Evolutionary conservation across 2,329 filamentous ascomycete genomes (phyloP), one percentile per base, ranked within the genome.

Genomic region (Microdochium nivale): DNA sequence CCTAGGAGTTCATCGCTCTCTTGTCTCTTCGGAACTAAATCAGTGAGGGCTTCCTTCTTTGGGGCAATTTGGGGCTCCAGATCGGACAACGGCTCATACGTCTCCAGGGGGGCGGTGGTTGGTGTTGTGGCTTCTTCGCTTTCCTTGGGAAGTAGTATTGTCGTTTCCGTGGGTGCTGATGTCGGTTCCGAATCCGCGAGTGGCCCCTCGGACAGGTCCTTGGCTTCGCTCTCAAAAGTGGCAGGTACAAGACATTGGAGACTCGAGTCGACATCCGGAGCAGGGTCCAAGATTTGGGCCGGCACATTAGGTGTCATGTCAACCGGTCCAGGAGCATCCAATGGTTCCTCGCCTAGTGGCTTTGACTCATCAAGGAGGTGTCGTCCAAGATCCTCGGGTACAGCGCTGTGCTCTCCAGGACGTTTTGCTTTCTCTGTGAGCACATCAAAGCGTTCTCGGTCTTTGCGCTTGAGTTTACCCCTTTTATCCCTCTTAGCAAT

Each of bases 21-120:
- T 27, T 14, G 24, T 30, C 30, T 47, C 46, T 47, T 47, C 24
- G 46, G 24, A 25, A 27, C 24, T 30, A 47, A 30, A 30, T 25
- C 24, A 47, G 46, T 24, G 14, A 47, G 25, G 24, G 24, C 46
- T 21, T 47, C 46, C 46, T 54, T 47, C 44, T 44, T 23, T n/a
- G 25, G 25, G 32, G 23, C 21, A 44, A 51, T 47, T 35, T 44
- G 24, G 40, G 35, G 30, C 47, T 44, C 49, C 35, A 24, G 21
- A 7, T 27, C 49, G 19, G 40, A 44, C 40, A 19, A 44, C 16
- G 21, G 30, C 48, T 49, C 25, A 32, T 43, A 25, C 48, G n/a
- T 35, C 23, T 25, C 30, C 30, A 30, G 27, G 21, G 25, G 35
- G 35, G 8, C 25, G 23, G 25, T 32, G 25, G 25, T 25, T 37